Evolutionary conservation across 1,139 yeast genomes (phyloP), one percentile per base, ranked within the genome.

Genomic region (Kurtzmaniella quercitrusa): DNA sequence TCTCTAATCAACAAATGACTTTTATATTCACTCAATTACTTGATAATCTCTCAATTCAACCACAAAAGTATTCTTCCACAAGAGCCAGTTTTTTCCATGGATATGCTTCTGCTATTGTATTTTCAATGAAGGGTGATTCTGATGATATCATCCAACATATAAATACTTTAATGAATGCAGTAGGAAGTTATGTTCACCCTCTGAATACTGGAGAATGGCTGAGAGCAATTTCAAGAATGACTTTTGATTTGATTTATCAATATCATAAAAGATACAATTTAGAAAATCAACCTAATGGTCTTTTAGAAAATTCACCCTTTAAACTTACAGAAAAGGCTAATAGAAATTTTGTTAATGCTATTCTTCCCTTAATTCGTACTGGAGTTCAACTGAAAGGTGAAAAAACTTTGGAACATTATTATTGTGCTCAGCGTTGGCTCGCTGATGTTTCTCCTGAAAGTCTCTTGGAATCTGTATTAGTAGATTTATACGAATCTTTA

Each of bases 171-270:
- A 57, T 85, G 23, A 82, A 82, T 49, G 82, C 95, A 0, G 70
- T 90, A n/a, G 85, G 81, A 50, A 87, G 96, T 33, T 88, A 84
- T 62, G 83, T 83, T 11, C 97, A 93, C 63, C 98, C 98, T 3
- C 90, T 98, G 0, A 91, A 91, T 59, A 65, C 75, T 16, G 98
- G 97, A 0, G 75, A 77, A 18, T 91, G 98, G 98, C 79, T 95
- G 1, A 65, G 77, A 38, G 72, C 85, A 6, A 78, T 93, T 37
- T 75, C 94, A 1, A 79, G 80, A 48, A 72, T 86, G 29, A 66
- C 86, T 11, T 75, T 78, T 49, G 75, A 79, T 41, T 65, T 82
- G 44, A 67, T 79, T 3, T 70, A 75, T 45, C 78, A 77, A 52
- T 81, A 79, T 48, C 89, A 82, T 55, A 75, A 77, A 47, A 70